Conservation (phyloP, 352 stramenopile genomes). For the Phytophthora pisi region DNA sequence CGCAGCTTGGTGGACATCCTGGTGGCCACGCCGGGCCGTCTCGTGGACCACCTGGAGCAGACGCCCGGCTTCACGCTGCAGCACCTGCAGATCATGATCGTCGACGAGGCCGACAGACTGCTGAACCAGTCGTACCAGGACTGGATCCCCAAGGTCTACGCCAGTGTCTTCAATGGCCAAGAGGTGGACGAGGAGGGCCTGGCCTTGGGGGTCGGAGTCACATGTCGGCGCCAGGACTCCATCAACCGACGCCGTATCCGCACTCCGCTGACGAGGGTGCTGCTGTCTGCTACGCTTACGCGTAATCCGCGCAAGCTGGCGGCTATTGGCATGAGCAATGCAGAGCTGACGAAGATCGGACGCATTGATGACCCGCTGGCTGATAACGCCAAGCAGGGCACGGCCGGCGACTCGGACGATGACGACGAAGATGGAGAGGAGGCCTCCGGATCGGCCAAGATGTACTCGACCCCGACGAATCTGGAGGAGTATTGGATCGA, state of each 20-base stretch:
- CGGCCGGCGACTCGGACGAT: slow-evolving; percentile 38
- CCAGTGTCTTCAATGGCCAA: slow-evolving; percentile 77
- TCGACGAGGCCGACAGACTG: slow-evolving; percentile 98
- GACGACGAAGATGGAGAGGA: slow-evolving; percentile 32
- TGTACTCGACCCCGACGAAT: slow-evolving; percentile 82
- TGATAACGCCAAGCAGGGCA: slow-evolving; percentile 68
- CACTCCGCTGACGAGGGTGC: slow-evolving; percentile 92
- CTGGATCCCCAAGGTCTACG: slow-evolving; percentile 95
- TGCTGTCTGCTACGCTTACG: slow-evolving; percentile 98
- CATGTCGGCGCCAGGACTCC: slow-evolving; percentile 72
- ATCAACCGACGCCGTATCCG: slow-evolving; percentile 82
- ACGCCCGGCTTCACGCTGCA: slow-evolving; percentile 98
- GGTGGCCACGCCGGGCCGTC: slow-evolving; percentile 95
- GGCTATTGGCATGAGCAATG: slow-evolving; percentile 94
- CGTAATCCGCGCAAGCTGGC: slow-evolving; percentile 97
- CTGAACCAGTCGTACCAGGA: slow-evolving; percentile 98
- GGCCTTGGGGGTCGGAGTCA: slow-evolving; percentile 40
- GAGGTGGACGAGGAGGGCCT: slow-evolving; percentile 47
- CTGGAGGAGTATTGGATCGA: slow-evolving; percentile 91
- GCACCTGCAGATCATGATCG: slow-evolving; percentile 96
- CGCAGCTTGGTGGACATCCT: slow-evolving; percentile 95
- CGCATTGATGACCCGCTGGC: slow-evolving; percentile 62
- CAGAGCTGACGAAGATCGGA: slow-evolving; percentile 92
- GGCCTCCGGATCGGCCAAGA: slow-evolving; percentile 38
- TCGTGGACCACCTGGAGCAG: slow-evolving; percentile 97